Percentiles rank a stretch among this genome's conserved stretches.
phyloP scores from a whole-genome alignment of 2,329 filamentous ascomycete genomes.

The Monosporascus sp. region DNA sequence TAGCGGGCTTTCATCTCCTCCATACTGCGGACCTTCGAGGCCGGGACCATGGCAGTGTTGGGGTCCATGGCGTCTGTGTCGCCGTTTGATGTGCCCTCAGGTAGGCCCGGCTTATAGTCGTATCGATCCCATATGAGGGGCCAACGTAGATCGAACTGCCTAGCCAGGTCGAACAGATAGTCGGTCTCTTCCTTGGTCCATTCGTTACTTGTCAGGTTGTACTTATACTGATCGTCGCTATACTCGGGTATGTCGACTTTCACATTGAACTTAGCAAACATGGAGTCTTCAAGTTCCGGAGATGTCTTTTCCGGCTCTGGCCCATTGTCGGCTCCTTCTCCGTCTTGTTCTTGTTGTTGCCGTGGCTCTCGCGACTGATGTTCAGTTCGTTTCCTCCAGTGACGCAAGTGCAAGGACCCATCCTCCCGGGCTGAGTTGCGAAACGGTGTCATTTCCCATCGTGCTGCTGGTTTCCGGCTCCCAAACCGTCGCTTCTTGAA shows the following conservation, averaged over 20 bases:
- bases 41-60: constrained; percentile 49
- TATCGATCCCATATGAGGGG: constrained; percentile 89
- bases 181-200: constrained; percentile 95
- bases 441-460: constrained; percentile 67
- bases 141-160: constrained; percentile 84
- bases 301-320: constrained; percentile 32
- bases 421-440: constrained; percentile 72
- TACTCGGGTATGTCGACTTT: constrained; percentile 74
- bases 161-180: constrained; percentile 71
- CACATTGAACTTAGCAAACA: constrained; percentile 85
- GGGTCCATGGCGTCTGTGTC: constrained; percentile 38
- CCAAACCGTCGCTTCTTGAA: constrained; percentile 55
- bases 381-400: constrained; percentile 70
- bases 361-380: constrained; percentile 21
- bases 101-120: constrained; percentile 55
- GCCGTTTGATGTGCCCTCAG: constrained; percentile 26
- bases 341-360: constrained; percentile 12
- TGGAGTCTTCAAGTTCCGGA: constrained; percentile 49
- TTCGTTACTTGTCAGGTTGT: constrained; percentile 64
- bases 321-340: constrained; percentile 23
- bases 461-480: constrained; percentile 49
- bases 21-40: constrained; percentile 58
- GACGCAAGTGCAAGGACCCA: constrained; percentile 59
- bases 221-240: constrained; percentile 79
- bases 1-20: constrained; percentile 91